Conservation (phyloP, 2,329 filamentous ascomycete genomes). For the Calycina marina region DNA sequence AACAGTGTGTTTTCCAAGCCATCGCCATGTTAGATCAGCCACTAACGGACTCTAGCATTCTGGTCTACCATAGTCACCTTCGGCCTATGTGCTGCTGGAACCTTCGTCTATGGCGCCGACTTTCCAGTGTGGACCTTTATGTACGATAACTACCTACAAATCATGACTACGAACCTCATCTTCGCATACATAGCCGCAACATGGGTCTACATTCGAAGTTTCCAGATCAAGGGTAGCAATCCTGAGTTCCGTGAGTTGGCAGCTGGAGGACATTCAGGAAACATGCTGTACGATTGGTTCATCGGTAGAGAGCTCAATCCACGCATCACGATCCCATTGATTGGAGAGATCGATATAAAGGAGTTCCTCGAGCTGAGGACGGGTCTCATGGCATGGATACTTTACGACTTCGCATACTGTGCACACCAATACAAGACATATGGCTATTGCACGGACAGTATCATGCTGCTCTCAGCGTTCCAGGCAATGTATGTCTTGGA, state of each 20-base stretch:
- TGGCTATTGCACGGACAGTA: constrained; percentile 74
- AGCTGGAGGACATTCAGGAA: constrained; percentile 67
- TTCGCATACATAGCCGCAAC: constrained; percentile 59
- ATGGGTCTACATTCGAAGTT: constrained; percentile 72
- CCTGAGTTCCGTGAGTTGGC: constrained; percentile 62
- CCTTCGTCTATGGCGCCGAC: constrained; percentile 59
- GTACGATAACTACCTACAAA: constrained; percentile 75
- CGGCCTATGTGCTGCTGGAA: constrained; percentile 58
- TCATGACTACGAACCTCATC: constrained; percentile 70
- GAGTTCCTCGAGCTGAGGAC: constrained; percentile 82
- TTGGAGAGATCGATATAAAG: constrained; percentile 84
- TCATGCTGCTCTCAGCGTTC: constrained; percentile 61
- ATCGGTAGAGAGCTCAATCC: constrained; percentile 94
- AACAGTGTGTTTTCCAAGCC: constrained; percentile 37
- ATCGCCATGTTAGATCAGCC: background rate
- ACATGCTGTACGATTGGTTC: constrained; percentile 88
- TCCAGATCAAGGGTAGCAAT: constrained; percentile 66
- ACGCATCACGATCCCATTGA: constrained; percentile 59
- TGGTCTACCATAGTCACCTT: constrained; percentile 61
- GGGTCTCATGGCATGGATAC: constrained; percentile 76
- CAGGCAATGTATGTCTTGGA: constrained; percentile 79
- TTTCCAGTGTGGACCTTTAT: constrained; percentile 90
- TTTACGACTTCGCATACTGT: constrained; percentile 72
- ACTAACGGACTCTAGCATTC: constrained; percentile 41
- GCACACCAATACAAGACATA: constrained; percentile 79